These are phyloP conservation scores for Pouteria campechiana DNA, from an alignment of 179 eudicot genomes.

Conservation along the genomic window DNA sequence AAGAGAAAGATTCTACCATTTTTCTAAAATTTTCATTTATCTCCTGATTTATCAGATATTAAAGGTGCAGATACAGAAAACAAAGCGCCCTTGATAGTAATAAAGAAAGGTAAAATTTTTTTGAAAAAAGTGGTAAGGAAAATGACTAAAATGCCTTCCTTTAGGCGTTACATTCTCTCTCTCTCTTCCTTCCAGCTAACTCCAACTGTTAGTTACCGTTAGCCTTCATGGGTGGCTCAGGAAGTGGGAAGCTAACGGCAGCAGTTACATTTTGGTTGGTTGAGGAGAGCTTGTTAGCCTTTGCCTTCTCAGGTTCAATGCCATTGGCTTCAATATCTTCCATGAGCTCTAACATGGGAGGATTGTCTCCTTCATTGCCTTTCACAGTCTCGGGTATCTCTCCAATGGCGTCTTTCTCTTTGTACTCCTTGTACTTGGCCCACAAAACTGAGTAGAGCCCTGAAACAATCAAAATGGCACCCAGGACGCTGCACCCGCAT, in stretches of 20 bases:
- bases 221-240: constrained; percentile 46
- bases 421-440: constrained; percentile 86
- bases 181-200: too few relatives aligned
- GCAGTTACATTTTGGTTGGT: too few relatives aligned
- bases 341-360: constrained; percentile 5
- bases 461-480: constrained; percentile 60
- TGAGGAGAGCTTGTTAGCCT: constrained; percentile 5
- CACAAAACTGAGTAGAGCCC: constrained; percentile 85
- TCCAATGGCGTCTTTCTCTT: constrained; percentile 44
- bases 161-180: too few relatives aligned
- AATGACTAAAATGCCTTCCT: too few relatives aligned
- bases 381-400: constrained; percentile 44
- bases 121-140: too few relatives aligned
- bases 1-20: too few relatives aligned
- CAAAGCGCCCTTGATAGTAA: too few relatives aligned
- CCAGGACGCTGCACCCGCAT: constrained; percentile 41
- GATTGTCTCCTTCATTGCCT: constrained; percentile 11
- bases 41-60: too few relatives aligned
- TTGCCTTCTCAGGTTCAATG: constrained; percentile 20
- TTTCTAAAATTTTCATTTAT: too few relatives aligned
- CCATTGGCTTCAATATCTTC: constrained; percentile 32
- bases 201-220: too few relatives aligned
- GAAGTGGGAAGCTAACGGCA: constrained; percentile 36
- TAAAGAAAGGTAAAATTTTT: too few relatives aligned
- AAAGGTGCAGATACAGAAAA: too few relatives aligned